Percentiles rank a stretch among this genome's conserved stretches.
Conservation (phyloP, 148 eudicot genomes). For the Silene uniflora region DNA sequence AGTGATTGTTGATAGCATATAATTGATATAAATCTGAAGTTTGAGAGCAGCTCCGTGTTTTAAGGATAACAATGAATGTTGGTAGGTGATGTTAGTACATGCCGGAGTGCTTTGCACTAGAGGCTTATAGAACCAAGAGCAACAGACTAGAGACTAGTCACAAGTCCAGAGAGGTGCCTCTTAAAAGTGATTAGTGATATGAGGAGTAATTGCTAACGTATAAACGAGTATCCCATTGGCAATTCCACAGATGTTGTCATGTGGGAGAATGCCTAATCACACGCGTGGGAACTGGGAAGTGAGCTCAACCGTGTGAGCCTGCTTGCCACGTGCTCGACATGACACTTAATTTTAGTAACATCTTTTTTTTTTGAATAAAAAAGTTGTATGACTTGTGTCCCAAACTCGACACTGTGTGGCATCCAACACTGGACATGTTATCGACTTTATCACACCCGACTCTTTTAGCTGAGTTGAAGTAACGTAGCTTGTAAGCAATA, state of each 20-base stretch:
- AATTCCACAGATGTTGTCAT: too few species aligned
- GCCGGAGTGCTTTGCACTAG: background rate
- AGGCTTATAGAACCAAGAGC: too few species aligned
- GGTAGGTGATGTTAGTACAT: background rate
- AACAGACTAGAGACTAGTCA: too few species aligned
- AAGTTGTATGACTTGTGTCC: too few species aligned
- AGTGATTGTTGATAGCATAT: background rate
- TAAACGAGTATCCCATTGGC: too few species aligned
- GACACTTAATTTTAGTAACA: background rate
- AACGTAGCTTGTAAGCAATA: background rate
- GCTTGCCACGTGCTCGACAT: background rate
- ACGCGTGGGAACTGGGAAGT: background rate
- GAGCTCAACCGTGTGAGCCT: background rate
- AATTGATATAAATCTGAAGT: background rate
- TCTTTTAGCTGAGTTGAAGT: background rate
- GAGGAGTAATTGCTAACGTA: too few species aligned
- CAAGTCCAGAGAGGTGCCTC: too few species aligned
- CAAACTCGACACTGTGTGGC: background rate
- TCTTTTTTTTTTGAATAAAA: too few species aligned
- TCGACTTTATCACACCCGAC: background rate
- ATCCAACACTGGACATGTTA: background rate
- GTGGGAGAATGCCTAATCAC: background rate
- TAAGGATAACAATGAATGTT: background rate
- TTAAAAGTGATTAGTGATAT: too few species aligned
- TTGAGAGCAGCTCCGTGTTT: background rate